Percentiles rank a stretch among this genome's conserved stretches.
phyloP scores from a whole-genome alignment of 2,329 filamentous ascomycete genomes.

The Tetracladium maxilliforme region DNA sequence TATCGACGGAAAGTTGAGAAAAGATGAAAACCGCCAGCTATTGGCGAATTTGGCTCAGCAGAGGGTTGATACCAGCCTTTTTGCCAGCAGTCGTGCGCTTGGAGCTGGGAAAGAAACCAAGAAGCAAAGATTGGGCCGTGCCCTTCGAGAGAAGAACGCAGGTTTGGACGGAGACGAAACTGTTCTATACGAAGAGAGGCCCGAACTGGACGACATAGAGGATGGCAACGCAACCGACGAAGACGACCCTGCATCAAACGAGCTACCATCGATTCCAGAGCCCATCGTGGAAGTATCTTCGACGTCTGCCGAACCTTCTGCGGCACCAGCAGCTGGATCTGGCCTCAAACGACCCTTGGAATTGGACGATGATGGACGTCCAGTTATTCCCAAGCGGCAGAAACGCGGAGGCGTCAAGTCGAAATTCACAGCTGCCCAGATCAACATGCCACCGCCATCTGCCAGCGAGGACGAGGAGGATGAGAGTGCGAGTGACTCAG shows the following conservation, averaged over 20 bases:
- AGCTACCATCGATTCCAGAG: slow-evolving; percentile 3
- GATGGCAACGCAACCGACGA: slow-evolving; percentile 13
- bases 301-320: slow-evolving; percentile 4
- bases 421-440: no score
- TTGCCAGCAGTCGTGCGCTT: slow-evolving; percentile 64
- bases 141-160: slow-evolving; percentile 47
- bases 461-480: slow-evolving; percentile 19
- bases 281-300: slow-evolving; percentile 1
- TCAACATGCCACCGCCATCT: slow-evolving; percentile 13
- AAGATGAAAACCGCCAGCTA: slow-evolving; percentile 78
- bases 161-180: slow-evolving; percentile 35
- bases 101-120: slow-evolving; percentile 61
- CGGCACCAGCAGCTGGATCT: slow-evolving; percentile 33
- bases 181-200: slow-evolving; percentile 33
- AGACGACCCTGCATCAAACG: slow-evolving; percentile 10
- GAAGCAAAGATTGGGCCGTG: slow-evolving; percentile 49
- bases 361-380: slow-evolving; percentile 62
- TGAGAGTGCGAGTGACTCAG: slow-evolving; percentile 11
- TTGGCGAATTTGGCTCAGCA: slow-evolving; percentile 68
- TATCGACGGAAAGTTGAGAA: slow-evolving; percentile 80
- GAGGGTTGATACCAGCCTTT: slow-evolving; percentile 69
- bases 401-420: slow-evolving; percentile 48
- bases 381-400: slow-evolving; percentile 72
- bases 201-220: slow-evolving; percentile 13
- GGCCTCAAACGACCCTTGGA: slow-evolving; percentile 83